Evolutionary conservation across 345 rosid genomes (phyloP), one percentile per base, ranked within the genome.

Genomic region (Schrenkiella parvula): DNA sequence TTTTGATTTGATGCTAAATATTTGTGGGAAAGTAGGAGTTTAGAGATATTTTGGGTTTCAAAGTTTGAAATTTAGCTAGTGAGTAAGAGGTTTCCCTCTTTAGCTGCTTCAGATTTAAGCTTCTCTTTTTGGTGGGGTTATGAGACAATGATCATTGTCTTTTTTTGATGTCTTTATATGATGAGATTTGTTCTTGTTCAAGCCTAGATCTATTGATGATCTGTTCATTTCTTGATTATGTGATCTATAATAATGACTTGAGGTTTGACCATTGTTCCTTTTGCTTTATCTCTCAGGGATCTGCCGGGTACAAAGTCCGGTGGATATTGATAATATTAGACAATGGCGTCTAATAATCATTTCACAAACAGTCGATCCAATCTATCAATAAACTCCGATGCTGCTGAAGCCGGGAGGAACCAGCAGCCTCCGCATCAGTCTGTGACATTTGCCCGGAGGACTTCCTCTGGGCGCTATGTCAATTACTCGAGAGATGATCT

Each of bases 401-500:
- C 88, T 44, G 62, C 79, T 25, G 97, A 93, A 46, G 73, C 87
- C 17, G 82, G 67, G 47, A 89, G 84, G 82, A 84, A 41, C 68
- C 47, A 60, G 47, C 70, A 88, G 28, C 78, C 89, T 58, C 87
- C 88, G n/a, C n/a, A n/a, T n/a, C n/a, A n/a, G n/a, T 60, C 87
- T 0, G 96, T 93, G 66, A 86, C 91, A 55, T 93, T 91, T 70
- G 97, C 82, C 53, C 73, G 97, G 51, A 85, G 97, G 72, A 93
- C 97, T 39, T 82, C 91, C 21, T 93, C 97, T 0, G 98, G 97
- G 0, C 91, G 98, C 53, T 93, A 89, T 42, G 80, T 90, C 70
- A 93, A 86, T 82, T 93, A 89, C 78, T 93, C 98, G 0, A 87
- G 98, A 76, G 98, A 93, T 77, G 98, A 93, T 80, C 96, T 91